Base-by-base conservation (phyloP, 2,329 filamentous ascomycete species). In the Cladorrhinum sp. region DNA sequence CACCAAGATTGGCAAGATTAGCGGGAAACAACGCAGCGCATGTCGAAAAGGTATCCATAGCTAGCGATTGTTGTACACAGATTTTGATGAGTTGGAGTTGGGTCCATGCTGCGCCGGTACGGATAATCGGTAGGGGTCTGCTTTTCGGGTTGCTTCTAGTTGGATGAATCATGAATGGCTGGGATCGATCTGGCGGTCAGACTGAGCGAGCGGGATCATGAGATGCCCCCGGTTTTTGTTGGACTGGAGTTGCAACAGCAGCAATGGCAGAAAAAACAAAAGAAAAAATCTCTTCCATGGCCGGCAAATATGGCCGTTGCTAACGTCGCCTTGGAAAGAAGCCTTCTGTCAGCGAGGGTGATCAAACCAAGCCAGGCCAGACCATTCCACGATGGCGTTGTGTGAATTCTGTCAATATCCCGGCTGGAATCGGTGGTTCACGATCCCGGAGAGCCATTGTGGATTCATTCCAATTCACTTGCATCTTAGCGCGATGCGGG, bases 1-100 rank as follows among this genome's bases (percentile, higher is more conserved):
- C 55, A 45, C 41, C 41, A 45, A 58, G 59, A 58, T 61, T 55
- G 54, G 55, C 59, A 50, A 48, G 32, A 53, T 58, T 58, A 36
- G 56, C 50, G 49, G 7, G 48, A 49, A 45, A 36, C 29, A 56
- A 49, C 22, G 23, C 9, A 9, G 48, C 8, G 22, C 41, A 48
- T n/a, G n/a, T n/a, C n/a, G n/a, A n/a, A n/a, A n/a, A n/a, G n/a
- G n/a, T n/a, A n/a, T n/a, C n/a, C n/a, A n/a, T n/a, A n/a, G n/a
- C n/a, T n/a, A n/a, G n/a, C n/a, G n/a, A n/a, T n/a, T n/a, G n/a
- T n/a, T n/a, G n/a, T 48, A 48, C 13, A 48, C 41, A 5, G 16
- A 52, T 25, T 25, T 18, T 29, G 32, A 54, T 36, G 20, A 54
- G 29, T 24, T 36, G 51, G 50, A 18, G 32, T 52, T 52, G 27